Evolutionary conservation across 2,329 filamentous ascomycete species (phyloP), one percentile per base, ranked within the genome.

Genomic region (Verticillium dahliae): DNA sequence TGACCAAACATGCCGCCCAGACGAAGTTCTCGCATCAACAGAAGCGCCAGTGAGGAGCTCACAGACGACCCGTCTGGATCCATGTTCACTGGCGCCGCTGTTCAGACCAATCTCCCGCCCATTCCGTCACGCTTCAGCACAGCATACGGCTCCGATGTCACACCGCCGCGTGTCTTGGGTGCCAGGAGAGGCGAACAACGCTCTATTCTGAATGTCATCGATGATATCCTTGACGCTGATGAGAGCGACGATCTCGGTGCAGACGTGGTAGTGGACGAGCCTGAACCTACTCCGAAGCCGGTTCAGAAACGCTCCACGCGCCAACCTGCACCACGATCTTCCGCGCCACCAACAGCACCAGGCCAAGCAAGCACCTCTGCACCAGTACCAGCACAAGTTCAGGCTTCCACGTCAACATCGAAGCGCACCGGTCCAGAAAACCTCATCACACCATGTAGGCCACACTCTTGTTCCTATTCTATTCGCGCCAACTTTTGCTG

Each of bases 111-210:
- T 18, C 63, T 69, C 14, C 68, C 67, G 27, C 65, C 65, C 14
- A 41, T 69, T 37, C 61, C 67, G 15, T 59, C 67, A 6, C 62
- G 67, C 15, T 60, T 65, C 34, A 65, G 63, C 59, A 68, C 65
- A 10, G 66, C 63, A 4, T 69, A 69, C 52, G 68, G 68, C 41
- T 67, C 67, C 11, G 52, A 33, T 33, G 33, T 56, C 52, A 33
- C 52, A 33, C n/a, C 10, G 7, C 57, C 61, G 11, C 38, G 54
- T 50, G 35, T 69, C n/a, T 64, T 65, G 31, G 68, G 68, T 55
- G 63, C 63, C n/a, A 61, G 65, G 27, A 64, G 65, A 18, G 68
- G 67, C 2, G 62, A 65, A 35, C 45, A 60, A 22, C 66, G 65
- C 54, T 63, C 67, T 41, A 58, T 69, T 37, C 61, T 63, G 6